A percentile compares a stretch with the other conserved stretches of the same genome.
Conservation (phyloP, 768 basidiomycete genomes). For the Multifurca ochricompacta region DNA sequence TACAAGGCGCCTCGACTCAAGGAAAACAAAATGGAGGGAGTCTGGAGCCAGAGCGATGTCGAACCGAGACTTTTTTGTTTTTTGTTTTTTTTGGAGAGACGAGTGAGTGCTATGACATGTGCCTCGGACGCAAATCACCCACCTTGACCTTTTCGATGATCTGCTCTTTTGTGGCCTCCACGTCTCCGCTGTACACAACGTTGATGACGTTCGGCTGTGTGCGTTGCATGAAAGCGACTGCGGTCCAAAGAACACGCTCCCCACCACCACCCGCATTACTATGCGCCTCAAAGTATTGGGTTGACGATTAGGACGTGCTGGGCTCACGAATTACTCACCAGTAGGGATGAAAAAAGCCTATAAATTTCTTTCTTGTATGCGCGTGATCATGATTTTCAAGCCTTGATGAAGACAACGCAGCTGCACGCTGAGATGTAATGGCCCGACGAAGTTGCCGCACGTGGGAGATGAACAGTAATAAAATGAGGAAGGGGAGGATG, state of each 20-base stretch:
- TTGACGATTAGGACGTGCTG: neutral
- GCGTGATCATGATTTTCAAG: conserved; percentile 6
- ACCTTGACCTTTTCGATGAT: conserved; percentile 83
- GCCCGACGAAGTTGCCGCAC: neutral
- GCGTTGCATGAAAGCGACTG: conserved; percentile 68
- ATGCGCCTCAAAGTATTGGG: neutral
- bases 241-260: conserved; percentile 92
- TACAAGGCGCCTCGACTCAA: conserved; percentile 59
- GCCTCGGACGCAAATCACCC: conserved; percentile 4
- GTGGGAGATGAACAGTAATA: neutral
- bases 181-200: conserved; percentile 87
- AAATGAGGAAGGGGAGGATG: neutral
- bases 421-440: neutral
- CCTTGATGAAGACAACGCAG: conserved; percentile 7
- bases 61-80: conserved; percentile 86
- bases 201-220: conserved; percentile 56
- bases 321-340: conserved; percentile 49
- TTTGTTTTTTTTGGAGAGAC: neutral
- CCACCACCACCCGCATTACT: conserved; percentile 97
- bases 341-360: conserved; percentile 94
- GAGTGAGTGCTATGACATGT: neutral
- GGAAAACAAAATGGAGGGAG: conserved; percentile 74
- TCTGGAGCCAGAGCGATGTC: conserved; percentile 61
- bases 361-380: conserved; percentile 31
- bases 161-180: conserved; percentile 65